Percentiles rank a stretch among this genome's conserved stretches.
phyloP scores from a whole-genome alignment of 2,329 filamentous ascomycete species.

The Fusarium acutatum region DNA sequence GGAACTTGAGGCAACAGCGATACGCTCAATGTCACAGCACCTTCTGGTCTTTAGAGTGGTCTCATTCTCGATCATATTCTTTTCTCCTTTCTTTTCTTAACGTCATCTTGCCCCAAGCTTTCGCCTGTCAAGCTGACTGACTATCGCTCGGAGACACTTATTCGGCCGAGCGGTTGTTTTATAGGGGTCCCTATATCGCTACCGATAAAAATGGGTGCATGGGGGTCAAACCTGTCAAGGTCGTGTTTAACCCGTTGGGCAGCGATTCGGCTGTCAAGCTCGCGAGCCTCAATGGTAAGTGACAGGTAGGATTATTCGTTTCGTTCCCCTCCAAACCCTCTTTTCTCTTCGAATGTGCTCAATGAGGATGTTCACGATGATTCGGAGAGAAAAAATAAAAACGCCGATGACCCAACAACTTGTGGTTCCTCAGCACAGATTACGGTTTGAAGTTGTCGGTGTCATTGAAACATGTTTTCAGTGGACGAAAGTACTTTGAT shows the following conservation, averaged over 20 bases:
- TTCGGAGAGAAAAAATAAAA: conserved; percentile 21
- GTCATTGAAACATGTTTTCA: conserved; percentile 7
- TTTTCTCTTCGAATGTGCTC: background rate
- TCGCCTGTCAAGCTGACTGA: conserved; percentile 3
- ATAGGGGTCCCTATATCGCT: conserved; percentile 25
- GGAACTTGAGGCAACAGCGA: conserved; percentile 8
- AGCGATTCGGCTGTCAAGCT: conserved; percentile 14
- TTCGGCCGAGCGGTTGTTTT: conserved; percentile 30
- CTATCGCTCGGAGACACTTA: conserved; percentile 19
- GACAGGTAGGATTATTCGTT: conserved; percentile 20
- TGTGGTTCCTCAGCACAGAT: conserved; percentile 17
- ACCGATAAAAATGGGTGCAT: conserved; percentile 19
- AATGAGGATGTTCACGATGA: conserved; percentile 32
- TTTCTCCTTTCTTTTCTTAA: background rate
- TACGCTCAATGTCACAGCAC: conserved; percentile 20
- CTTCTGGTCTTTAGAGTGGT: conserved; percentile 2
- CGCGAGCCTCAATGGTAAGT: conserved; percentile 6
- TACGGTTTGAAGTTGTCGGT: background rate
- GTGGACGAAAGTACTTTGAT: conserved; percentile 21
- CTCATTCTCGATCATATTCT: conserved; percentile 11
- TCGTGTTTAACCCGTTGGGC: conserved; percentile 20
- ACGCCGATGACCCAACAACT: conserved; percentile 14
- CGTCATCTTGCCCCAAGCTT: conserved; percentile 29
- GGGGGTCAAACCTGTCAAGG: conserved; percentile 16
- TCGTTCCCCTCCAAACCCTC: conserved; percentile 2